Percentiles rank a stretch among this genome's conserved stretches.
These are phyloP conservation scores for Fistulifera solaris DNA, from an alignment of 108 stramenopile genomes.

Conservation along the genomic window DNA sequence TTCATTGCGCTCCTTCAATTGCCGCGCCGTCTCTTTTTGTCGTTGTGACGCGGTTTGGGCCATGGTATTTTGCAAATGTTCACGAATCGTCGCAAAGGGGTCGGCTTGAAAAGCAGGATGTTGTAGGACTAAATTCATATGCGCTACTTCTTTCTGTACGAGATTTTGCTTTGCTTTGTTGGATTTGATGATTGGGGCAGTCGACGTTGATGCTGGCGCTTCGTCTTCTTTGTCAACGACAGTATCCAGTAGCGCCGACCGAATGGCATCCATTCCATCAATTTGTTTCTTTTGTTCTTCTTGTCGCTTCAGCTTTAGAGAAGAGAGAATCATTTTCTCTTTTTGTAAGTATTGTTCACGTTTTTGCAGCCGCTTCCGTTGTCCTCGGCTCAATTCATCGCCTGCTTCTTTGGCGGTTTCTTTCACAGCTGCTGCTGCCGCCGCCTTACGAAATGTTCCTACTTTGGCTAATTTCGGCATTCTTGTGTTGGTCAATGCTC, in stretches of 20 bases:
- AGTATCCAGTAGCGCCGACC: constrained; percentile 43
- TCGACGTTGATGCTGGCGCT: background rate
- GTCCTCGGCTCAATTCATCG: constrained; percentile 55
- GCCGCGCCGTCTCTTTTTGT: constrained; percentile 25
- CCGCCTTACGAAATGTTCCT: constrained; percentile 31
- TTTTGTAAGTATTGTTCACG: constrained; percentile 67
- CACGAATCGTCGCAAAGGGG: constrained; percentile 70
- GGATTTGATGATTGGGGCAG: constrained; percentile 10
- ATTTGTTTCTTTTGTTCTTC: constrained; percentile 72
- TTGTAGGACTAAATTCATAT: constrained; percentile 57
- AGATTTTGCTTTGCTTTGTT: constrained; percentile 52
- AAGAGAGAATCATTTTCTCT: constrained; percentile 69
- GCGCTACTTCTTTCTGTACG: constrained; percentile 45
- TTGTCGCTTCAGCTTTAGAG: constrained; percentile 41
- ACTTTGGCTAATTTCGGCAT: constrained; percentile 41
- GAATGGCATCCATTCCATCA: constrained; percentile 73
- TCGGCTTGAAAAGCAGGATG: constrained; percentile 69
- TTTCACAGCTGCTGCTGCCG: background rate
- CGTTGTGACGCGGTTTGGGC: constrained; percentile 31
- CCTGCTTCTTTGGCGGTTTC: background rate
- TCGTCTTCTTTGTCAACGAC: constrained; percentile 3
- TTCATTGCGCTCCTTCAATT: constrained; percentile 14
- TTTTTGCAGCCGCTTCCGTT: constrained; percentile 68
- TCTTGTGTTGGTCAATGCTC: background rate
- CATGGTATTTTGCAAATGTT: constrained; percentile 68